Percentiles rank a stretch among this genome's conserved stretches.
Conservation (phyloP, 1,284 basidiomycete species). For the Apiotrichum akiyoshidainum region DNA sequence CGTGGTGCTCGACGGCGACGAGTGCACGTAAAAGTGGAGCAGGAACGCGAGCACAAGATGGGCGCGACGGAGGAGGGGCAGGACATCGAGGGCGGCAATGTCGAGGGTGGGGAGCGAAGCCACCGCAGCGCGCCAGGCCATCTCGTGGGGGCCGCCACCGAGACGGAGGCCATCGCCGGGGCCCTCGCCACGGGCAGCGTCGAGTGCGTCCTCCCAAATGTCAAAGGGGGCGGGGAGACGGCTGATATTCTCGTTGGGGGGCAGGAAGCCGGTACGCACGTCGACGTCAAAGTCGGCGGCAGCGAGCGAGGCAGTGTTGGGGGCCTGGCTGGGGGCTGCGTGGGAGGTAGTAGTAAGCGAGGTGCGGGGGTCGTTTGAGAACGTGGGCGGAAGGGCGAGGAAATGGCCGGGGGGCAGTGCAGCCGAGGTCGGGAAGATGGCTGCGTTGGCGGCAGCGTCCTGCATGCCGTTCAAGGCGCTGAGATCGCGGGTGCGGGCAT, state of each 20-base stretch:
- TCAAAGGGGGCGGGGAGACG: constrained; percentile 64
- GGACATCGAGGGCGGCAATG: constrained; percentile 57
- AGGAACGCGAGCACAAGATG: constrained; percentile 82
- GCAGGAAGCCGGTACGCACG: constrained; percentile 86
- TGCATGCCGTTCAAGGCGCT: neutral
- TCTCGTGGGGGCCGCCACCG: constrained; percentile 56
- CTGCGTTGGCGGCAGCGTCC: neutral
- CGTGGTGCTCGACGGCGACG: constrained; percentile 49
- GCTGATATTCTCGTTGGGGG: constrained; percentile 68
- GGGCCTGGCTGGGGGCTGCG: constrained; percentile 43
- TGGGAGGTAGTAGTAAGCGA: constrained; percentile 41
- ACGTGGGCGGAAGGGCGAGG: constrained; percentile 59
- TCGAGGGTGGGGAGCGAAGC: constrained; percentile 66
- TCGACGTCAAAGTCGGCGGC: constrained; percentile 95
- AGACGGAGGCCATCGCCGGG: constrained; percentile 58
- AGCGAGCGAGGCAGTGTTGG: constrained; percentile 78
- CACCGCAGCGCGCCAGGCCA: constrained; percentile 63
- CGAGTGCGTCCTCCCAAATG: constrained; percentile 63
- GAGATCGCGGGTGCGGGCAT: neutral
- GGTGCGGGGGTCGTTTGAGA: constrained; percentile 33
- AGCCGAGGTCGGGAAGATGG: constrained; percentile 2
- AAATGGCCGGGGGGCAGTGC: constrained; percentile 61
- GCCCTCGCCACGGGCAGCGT: constrained; percentile 52
- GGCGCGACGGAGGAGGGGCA: constrained; percentile 70
- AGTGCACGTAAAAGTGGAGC: constrained; percentile 84